Evolutionary conservation across 805 yeast species (phyloP).

Genomic region (Saccharomycopsis schoenii): DNA sequence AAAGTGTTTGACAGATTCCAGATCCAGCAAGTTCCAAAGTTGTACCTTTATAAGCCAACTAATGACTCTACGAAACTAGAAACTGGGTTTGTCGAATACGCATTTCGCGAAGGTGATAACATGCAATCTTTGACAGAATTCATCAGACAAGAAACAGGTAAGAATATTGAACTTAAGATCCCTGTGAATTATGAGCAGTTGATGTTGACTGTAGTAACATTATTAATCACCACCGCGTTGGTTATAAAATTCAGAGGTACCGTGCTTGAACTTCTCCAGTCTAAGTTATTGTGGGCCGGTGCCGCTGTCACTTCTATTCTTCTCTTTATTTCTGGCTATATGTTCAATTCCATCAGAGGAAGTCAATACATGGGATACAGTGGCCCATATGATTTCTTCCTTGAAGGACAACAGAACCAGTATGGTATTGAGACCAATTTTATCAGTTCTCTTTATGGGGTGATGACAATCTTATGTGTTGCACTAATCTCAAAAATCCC

Average conservation of each 20-base stretch:
- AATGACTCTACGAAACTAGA: conserved; percentile 24
- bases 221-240: conserved; percentile 28
- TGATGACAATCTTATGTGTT: conserved; percentile 50
- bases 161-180: conserved; percentile 23
- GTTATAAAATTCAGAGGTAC: conserved; percentile 26
- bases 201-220: conserved; percentile 26
- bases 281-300: conserved; percentile 65
- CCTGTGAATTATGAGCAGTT: conserved; percentile 32
- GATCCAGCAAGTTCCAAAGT: conserved; percentile 69
- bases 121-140: conserved; percentile 24
- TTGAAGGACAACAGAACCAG: conserved; percentile 63
- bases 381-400: conserved; percentile 40
- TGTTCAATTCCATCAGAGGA: conserved; percentile 83
- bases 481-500: conserved; percentile 52
- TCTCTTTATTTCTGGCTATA: conserved; percentile 77
- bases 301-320: conserved; percentile 52
- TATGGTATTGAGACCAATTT: conserved; percentile 86
- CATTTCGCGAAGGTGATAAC: conserved; percentile 37
- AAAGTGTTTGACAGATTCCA: conserved; percentile 33
- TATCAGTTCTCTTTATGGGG: conserved; percentile 62
- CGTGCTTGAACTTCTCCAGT: conserved; percentile 33
- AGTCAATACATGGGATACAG: conserved; percentile 41
- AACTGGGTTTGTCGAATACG: conserved; percentile 31
- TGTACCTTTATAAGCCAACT: conserved; percentile 52
- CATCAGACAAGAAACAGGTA: conserved; percentile 21